Base-by-base conservation (phyloP, 2,329 filamentous ascomycete species). In the Metarhizium sp. region DNA sequence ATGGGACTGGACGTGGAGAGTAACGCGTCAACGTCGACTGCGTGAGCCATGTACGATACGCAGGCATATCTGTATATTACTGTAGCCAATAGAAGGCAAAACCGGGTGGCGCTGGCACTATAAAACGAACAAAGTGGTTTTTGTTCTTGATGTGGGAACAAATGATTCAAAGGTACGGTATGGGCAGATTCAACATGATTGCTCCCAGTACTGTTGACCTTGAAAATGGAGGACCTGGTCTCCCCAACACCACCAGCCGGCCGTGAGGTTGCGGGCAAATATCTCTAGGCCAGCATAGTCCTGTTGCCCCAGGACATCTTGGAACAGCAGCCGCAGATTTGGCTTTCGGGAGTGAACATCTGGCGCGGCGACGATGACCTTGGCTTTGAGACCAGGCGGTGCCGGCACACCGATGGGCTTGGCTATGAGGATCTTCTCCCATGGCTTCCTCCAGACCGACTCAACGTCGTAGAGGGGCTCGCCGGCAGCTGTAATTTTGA, bases 331-430 rank as follows among this genome's bases (percentile, higher is more conserved):
- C 57, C 84, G 82, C 55, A 92, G 65, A 63, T 84, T 88, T 3
- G 89, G 89, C 66, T 94, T 94, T 50, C 88, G 75, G 0, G 88
- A 92, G 68, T 94, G 89, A 4, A 89, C 61, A 65, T 92, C 88
- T 1, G 88, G 86, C 25, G 89, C 87, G 1, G 80, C 83, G 8
- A 89, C 67, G 36, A 92, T 74, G 2, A 89, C 80, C 65, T 78
- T 85, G 2, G 69, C 58, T 43, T 58, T 68, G 20, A 66, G 62
- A 38, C 49, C 60, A 18, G 58, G 60, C 1, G 60, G 63, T 4
- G 58, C 66, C 16, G 57, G 61, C 25, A 49, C 60, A 1, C 72
- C 71, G 6, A 61, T 68, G 49, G 68, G 74, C 63, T 77, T 66
- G 66, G 76, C 87, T 50, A 92, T 71, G 14, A 92, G 69, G 29